These are phyloP conservation scores for Leishmania tarentolae DNA, from an alignment of 208 protist genomes.

Conservation along the genomic window DNA sequence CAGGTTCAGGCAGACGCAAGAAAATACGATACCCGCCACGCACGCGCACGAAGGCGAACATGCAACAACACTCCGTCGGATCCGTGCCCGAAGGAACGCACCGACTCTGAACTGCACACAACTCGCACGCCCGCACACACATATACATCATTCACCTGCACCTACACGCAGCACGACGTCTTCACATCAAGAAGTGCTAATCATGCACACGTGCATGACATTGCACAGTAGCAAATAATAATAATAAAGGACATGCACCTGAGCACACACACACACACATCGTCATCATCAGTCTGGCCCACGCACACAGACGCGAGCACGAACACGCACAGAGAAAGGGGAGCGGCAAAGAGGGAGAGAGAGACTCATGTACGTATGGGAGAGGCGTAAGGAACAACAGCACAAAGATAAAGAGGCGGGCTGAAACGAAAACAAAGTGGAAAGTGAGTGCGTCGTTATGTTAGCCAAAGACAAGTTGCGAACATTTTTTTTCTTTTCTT, in stretches of 20 bases:
- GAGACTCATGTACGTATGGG: background rate
- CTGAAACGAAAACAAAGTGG: background rate
- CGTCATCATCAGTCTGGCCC: background rate
- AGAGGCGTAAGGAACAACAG: background rate
- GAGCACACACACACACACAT: background rate
- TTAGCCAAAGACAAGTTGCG: background rate
- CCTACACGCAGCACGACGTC: background rate
- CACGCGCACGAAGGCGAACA: background rate
- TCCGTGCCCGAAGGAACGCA: background rate
- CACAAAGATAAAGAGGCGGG: background rate
- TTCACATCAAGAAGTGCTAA: background rate
- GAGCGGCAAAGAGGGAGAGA: background rate
- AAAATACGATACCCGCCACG: background rate
- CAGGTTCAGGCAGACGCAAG: background rate
- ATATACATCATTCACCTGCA: conserved; percentile 24
- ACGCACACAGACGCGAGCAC: background rate
- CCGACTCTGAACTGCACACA: background rate
- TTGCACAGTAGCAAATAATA: background rate
- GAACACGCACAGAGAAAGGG: background rate
- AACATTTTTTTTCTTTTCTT: background rate
- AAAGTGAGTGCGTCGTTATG: background rate
- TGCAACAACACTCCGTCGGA: background rate
- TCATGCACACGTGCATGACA: background rate
- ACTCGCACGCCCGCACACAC: background rate
- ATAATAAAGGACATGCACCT: background rate